A percentile compares a stretch with the other conserved stretches of the same genome.
Evolutionary conservation across 805 yeast genomes (phyloP).

Genomic region (Myxozyma kluyveri): DNA sequence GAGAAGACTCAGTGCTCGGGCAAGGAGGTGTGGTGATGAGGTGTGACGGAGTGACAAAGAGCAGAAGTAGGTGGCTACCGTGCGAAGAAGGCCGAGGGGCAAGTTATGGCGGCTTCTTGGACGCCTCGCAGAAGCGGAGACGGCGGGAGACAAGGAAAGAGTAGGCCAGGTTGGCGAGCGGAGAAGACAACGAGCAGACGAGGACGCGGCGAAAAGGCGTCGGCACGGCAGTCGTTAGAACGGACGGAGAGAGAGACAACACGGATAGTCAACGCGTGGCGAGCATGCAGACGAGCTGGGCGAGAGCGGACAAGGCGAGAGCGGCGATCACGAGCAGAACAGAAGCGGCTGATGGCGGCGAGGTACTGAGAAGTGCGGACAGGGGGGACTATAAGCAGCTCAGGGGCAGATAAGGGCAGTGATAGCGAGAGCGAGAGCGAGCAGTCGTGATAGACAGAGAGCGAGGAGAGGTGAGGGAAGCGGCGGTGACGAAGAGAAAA

Average conservation of each 20-base stretch:
- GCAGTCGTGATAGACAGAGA: too few species aligned
- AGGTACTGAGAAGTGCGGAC: too few species aligned
- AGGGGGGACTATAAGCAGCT: too few species aligned
- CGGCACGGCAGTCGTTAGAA: conserved; percentile 2
- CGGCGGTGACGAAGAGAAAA: not conserved
- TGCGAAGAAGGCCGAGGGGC: not conserved
- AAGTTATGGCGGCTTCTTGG: conserved; percentile 36
- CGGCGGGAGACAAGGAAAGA: conserved; percentile 13
- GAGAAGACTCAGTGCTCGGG: not conserved
- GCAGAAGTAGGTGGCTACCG: too few species aligned
- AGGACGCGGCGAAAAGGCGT: conserved; percentile 16
- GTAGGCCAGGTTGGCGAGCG: conserved; percentile 32
- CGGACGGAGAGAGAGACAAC: not conserved
- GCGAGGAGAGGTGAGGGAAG: not conserved
- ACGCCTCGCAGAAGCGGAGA: conserved; percentile 33
- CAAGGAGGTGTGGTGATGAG: not conserved
- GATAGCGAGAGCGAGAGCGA: not conserved
- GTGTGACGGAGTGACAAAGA: not conserved
- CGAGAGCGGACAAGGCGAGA: not conserved
- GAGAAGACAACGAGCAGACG: conserved; percentile 1
- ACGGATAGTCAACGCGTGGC: not conserved
- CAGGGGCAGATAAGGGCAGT: not conserved
- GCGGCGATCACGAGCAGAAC: not conserved
- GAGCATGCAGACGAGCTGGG: not conserved
- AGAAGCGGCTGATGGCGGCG: not conserved